Evolutionary conservation across 805 yeast genomes (phyloP).

Genomic region (Naumovozyma castellii): DNA sequence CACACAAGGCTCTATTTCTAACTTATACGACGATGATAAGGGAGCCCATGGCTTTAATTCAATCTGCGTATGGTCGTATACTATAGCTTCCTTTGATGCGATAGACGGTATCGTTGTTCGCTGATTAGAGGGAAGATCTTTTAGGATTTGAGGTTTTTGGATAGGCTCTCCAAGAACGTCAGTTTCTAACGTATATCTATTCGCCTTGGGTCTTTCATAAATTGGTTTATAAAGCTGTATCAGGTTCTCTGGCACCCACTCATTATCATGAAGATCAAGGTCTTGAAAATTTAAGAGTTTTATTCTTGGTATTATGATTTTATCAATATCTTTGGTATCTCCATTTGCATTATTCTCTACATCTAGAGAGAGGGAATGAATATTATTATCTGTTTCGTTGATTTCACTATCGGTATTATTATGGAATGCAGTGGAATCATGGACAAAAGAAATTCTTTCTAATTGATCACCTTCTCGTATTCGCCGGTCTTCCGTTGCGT

Average conservation of each 20-base stretch:
- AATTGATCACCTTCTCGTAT: not conserved
- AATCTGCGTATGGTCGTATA: not conserved
- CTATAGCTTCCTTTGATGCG: not conserved
- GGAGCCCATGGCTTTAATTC: constrained; percentile 27
- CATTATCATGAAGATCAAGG: constrained; percentile 16
- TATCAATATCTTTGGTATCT: not conserved
- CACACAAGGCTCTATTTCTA: not conserved
- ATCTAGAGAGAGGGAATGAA: not conserved
- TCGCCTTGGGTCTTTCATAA: constrained; percentile 10
- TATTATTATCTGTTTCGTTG: no score
- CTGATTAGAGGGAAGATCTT: not conserved
- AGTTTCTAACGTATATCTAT: no score
- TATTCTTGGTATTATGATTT: constrained; percentile 6
- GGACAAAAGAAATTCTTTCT: no score
- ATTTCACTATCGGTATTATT: no score
- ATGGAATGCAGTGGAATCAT: no score
- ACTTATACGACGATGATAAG: constrained; percentile 1
- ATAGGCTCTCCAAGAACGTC: not conserved
- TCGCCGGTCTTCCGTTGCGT: not conserved
- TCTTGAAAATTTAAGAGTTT: constrained; percentile 17
- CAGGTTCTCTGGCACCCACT: constrained; percentile 11
- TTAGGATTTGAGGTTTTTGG: not conserved
- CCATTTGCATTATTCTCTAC: constrained; percentile 1
- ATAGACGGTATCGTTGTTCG: not conserved
- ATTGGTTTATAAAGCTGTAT: constrained; percentile 15